phyloP scores from a whole-genome alignment of 2,329 filamentous ascomycete genomes.

The Parastagonospora nodorum region DNA sequence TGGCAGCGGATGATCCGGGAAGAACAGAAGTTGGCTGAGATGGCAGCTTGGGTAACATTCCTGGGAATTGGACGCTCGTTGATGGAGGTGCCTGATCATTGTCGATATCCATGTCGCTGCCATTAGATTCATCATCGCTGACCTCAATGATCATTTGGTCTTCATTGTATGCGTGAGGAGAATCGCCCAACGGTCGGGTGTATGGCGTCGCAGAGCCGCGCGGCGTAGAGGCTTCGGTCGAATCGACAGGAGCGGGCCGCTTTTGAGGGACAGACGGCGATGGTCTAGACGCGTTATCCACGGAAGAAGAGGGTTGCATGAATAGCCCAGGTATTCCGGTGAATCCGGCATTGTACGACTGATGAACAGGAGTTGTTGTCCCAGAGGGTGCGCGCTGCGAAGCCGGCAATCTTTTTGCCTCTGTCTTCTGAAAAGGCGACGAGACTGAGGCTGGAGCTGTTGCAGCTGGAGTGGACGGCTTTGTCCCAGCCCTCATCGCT shows the following conservation, averaged over 20 bases:
- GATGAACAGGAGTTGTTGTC: slow-evolving; percentile 5
- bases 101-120: slow-evolving; percentile 68
- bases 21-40: slow-evolving; percentile 29
- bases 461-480: slow-evolving; percentile 9
- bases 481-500: slow-evolving; percentile 50
- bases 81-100: slow-evolving; percentile 55
- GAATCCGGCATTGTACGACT: slow-evolving; percentile 21
- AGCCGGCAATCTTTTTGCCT: neutral
- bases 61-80: slow-evolving; percentile 12
- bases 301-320: slow-evolving; percentile 45
- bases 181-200: slow-evolving; percentile 69
- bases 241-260: slow-evolving; percentile 71
- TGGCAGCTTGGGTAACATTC: slow-evolving; percentile 29
- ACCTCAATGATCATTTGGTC: slow-evolving; percentile 80
- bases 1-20: slow-evolving; percentile 30
- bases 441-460: slow-evolving; percentile 14
- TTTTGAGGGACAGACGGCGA: slow-evolving; percentile 47
- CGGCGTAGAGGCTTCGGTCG: slow-evolving; percentile 60
- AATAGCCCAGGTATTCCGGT: slow-evolving; percentile 59
- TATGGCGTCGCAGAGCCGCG: slow-evolving; percentile 33
- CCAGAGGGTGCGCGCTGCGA: slow-evolving; percentile 6
- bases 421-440: slow-evolving; percentile 1
- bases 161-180: slow-evolving; percentile 53
- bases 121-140: slow-evolving; percentile 72
- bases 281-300: slow-evolving; percentile 9